These are phyloP conservation scores for Ilex asprella DNA, from an alignment of 257 asterid genomes.

Conservation along the genomic window DNA sequence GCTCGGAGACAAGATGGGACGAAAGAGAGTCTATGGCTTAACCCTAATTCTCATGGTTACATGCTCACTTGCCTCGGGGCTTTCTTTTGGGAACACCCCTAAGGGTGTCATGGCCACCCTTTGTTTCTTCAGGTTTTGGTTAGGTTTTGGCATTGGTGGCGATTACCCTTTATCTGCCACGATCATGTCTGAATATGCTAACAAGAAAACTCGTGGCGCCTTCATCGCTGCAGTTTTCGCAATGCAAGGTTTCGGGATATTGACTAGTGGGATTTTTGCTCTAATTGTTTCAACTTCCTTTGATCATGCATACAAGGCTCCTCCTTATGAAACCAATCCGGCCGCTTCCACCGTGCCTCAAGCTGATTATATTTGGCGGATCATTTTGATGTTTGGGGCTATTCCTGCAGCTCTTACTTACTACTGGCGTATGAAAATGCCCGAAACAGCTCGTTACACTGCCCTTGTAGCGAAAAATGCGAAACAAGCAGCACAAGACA, in stretches of 20 bases:
- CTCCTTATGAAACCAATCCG: slow-evolving; percentile 10
- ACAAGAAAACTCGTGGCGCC: slow-evolving; percentile 46
- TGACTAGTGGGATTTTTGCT: slow-evolving; percentile 37
- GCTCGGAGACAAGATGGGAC: slow-evolving; percentile 39
- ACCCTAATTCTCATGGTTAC: slow-evolving; percentile 40
- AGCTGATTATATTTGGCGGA: slow-evolving; percentile 37
- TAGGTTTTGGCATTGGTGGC: slow-evolving; percentile 51
- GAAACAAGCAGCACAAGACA: slow-evolving; percentile 40
- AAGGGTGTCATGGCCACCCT: slow-evolving; percentile 41
- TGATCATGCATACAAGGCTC: slow-evolving; percentile 28
- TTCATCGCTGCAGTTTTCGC: slow-evolving; percentile 51
- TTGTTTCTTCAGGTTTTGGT: slow-evolving; percentile 54
- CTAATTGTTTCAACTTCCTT: slow-evolving; percentile 24
- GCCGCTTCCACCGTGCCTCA: slow-evolving; percentile 21
- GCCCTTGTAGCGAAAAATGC: slow-evolving; percentile 45
- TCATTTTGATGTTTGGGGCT: slow-evolving; percentile 44
- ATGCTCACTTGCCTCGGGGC: slow-evolving; percentile 36
- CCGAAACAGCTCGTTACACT: slow-evolving; percentile 58
- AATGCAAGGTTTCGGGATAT: slow-evolving; percentile 52
- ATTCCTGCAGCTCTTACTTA: slow-evolving; percentile 47
- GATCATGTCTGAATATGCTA: slow-evolving; percentile 51
- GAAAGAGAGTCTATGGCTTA: slow-evolving; percentile 35
- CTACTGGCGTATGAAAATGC: slow-evolving; percentile 70
- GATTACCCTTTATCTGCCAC: slow-evolving; percentile 55
- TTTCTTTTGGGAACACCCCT: slow-evolving; percentile 28